Evolutionary conservation across 495 filamentous ascomycete species (phyloP).

Genomic region (Usnea hakonensis): DNA sequence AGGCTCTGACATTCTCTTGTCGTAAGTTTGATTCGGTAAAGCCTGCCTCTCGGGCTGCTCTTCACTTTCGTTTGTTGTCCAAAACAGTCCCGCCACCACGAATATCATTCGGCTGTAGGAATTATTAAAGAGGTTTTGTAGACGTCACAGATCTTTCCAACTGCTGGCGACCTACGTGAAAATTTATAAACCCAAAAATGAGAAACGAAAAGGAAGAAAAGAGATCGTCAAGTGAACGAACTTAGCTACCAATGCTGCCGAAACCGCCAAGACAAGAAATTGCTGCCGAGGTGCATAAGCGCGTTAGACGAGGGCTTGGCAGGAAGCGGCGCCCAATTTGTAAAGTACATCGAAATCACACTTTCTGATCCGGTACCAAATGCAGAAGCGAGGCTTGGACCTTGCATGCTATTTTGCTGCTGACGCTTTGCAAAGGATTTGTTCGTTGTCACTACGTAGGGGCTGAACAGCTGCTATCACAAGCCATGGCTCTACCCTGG

Average conservation of each 20-base stretch:
- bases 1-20: constrained; percentile 51
- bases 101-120: background rate
- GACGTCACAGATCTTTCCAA: background rate
- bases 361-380: too few relatives aligned
- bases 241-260: background rate
- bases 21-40: background rate
- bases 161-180: background rate
- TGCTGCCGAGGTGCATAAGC: background rate
- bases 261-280: background rate
- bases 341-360: too few relatives aligned
- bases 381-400: too few relatives aligned
- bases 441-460: too few relatives aligned
- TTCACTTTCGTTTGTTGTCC: background rate
- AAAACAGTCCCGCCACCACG: constrained; percentile 18
- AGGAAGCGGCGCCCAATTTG: too few relatives aligned
- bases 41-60: background rate
- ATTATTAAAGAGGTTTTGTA: background rate
- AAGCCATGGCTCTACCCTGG: too few relatives aligned
- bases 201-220: background rate
- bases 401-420: too few relatives aligned
- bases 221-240: background rate
- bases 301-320: background rate
- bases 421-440: too few relatives aligned
- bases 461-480: too few relatives aligned
- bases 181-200: background rate